These are phyloP conservation scores for Kernera saxatilis DNA, from an alignment of 345 rosid species.

Conservation along the genomic window DNA sequence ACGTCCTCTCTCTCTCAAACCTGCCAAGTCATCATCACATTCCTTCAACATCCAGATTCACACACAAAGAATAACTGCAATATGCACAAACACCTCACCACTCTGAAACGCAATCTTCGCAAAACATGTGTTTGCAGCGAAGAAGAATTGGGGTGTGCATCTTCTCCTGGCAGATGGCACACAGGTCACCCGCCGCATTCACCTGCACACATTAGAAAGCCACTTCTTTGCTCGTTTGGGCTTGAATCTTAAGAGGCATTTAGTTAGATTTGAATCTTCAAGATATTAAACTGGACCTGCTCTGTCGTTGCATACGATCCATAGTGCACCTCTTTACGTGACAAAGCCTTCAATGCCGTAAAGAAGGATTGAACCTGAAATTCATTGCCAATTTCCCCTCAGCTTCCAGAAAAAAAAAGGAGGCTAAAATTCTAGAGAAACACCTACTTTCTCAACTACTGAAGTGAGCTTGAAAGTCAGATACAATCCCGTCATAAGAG, in stretches of 20 bases:
- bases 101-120: conserved; percentile 98
- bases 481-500: conserved; percentile 72
- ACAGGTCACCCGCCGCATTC: conserved; percentile 86
- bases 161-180: conserved; percentile 99
- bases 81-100: conserved; percentile 49
- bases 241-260: background rate
- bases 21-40: conserved; percentile 39
- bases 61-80: background rate
- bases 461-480: conserved; percentile 84
- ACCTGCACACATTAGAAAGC: conserved; percentile 52
- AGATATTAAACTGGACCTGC: conserved; percentile 53
- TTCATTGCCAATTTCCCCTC: background rate
- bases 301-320: conserved; percentile 97
- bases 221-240: conserved; percentile 11
- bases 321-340: conserved; percentile 90
- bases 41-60: conserved; percentile 6
- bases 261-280: background rate
- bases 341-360: conserved; percentile 79
- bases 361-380: conserved; percentile 88
- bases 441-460: conserved; percentile 63
- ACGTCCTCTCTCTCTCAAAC: conserved; percentile 98
- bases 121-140: conserved; percentile 92
- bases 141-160: conserved; percentile 96
- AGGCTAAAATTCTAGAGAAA: background rate
- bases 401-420: background rate